Conservation (phyloP, 2,329 filamentous ascomycete species). For the Byssoonygena ceratinophila region DNA sequence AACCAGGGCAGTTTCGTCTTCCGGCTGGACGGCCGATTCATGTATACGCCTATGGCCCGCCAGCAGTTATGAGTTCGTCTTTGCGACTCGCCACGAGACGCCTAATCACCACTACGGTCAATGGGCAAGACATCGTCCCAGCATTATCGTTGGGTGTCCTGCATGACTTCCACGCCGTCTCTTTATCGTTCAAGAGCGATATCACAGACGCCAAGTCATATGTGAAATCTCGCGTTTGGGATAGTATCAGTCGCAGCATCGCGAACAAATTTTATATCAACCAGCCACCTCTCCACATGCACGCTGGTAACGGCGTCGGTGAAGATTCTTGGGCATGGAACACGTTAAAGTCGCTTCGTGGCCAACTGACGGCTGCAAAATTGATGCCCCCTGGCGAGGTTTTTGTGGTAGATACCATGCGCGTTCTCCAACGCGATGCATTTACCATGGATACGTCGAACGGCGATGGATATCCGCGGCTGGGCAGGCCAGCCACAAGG, state of each 20-base stretch:
- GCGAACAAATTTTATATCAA: conserved; percentile 51
- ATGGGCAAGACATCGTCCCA: conserved; percentile 64
- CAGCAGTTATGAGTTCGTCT: conserved; percentile 59
- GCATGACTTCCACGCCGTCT: conserved; percentile 63
- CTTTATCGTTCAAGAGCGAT: conserved; percentile 63
- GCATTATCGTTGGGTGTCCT: conserved; percentile 62
- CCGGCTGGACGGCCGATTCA: conserved; percentile 62
- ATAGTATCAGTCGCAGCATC: conserved; percentile 52
- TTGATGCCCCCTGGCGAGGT: conserved; percentile 67
- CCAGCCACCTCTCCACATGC: conserved; percentile 35
- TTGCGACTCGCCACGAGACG: conserved; percentile 60
- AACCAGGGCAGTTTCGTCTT: conserved; percentile 38
- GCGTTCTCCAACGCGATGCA: conserved; percentile 56
- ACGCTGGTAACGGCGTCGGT: conserved; percentile 43
- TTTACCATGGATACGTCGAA: conserved; percentile 39
- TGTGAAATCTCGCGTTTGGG: conserved; percentile 56
- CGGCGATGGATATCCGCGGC: conserved; percentile 33
- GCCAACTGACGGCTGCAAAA: conserved; percentile 58
- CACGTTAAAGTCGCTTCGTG: conserved; percentile 54
- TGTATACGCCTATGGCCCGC: conserved; percentile 68
- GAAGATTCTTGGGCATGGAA: conserved; percentile 59
- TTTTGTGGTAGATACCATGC: conserved; percentile 58
- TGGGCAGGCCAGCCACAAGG: conserved; percentile 57
- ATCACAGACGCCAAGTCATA: conserved; percentile 56
- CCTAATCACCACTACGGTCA: conserved; percentile 62